Evolutionary conservation across 495 filamentous ascomycete genomes (phyloP).

Genomic region (Hypoxylon perforatum): DNA sequence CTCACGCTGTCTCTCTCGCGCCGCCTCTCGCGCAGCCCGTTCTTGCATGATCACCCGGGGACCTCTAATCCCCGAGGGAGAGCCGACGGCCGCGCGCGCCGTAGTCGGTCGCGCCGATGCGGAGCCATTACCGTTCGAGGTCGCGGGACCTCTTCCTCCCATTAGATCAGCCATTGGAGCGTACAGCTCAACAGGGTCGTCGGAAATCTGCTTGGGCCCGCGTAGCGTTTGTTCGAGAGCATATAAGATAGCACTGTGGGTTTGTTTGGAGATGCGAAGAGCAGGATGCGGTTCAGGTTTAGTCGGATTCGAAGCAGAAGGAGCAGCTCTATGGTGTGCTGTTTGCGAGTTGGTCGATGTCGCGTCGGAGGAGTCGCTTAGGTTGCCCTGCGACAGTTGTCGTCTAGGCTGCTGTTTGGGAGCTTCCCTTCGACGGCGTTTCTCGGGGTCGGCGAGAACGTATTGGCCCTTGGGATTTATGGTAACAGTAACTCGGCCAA

Average conservation of each 20-base stretch:
- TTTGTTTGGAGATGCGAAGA: slow-evolving; percentile 58
- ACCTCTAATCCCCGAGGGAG: slow-evolving; percentile 63
- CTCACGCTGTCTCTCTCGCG: slow-evolving; percentile 60
- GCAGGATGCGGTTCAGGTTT: slow-evolving; percentile 48
- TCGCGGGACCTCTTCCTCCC: slow-evolving; percentile 61
- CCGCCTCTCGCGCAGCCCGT: slow-evolving; percentile 74
- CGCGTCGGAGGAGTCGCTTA: slow-evolving; percentile 53
- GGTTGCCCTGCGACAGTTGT: slow-evolving; percentile 57
- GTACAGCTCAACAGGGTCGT: slow-evolving; percentile 89
- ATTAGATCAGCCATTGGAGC: slow-evolving; percentile 91
- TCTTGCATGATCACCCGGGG: slow-evolving; percentile 83
- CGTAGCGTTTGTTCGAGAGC: slow-evolving; percentile 91
- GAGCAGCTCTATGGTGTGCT: slow-evolving; percentile 33
- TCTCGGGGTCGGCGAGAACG: slow-evolving; percentile 33
- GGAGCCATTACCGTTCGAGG: slow-evolving; percentile 61
- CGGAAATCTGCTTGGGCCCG: slow-evolving; percentile 82
- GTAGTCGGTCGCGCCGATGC: slow-evolving; percentile 54
- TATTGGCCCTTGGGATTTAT: slow-evolving; percentile 44
- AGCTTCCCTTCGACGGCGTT: slow-evolving; percentile 30
- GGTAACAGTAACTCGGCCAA: slow-evolving; percentile 46
- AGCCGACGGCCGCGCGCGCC: slow-evolving; percentile 58
- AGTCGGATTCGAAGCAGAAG: slow-evolving; percentile 30
- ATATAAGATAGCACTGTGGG: slow-evolving; percentile 80
- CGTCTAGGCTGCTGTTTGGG: slow-evolving; percentile 43
- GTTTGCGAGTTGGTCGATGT: slow-evolving; percentile 45